Evolutionary conservation across 2,329 filamentous ascomycete genomes (phyloP).

Genomic region (Sclerotinia glacialis): DNA sequence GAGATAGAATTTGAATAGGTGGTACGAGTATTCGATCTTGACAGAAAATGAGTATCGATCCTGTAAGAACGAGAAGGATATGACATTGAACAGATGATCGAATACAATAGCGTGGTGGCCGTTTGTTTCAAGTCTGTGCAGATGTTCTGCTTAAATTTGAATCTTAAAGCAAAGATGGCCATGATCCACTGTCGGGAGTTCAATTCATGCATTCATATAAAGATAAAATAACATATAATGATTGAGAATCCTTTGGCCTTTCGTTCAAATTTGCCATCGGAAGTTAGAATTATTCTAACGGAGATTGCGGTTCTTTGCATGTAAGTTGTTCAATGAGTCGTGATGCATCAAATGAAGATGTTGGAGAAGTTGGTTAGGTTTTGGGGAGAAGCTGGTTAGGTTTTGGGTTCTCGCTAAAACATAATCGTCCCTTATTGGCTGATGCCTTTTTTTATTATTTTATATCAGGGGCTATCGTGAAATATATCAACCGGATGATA

Average conservation of each 20-base stretch:
- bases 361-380: background rate
- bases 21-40: background rate
- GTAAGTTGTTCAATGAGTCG: background rate
- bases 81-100: background rate
- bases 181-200: background rate
- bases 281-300: background rate
- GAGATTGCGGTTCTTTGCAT: conserved; percentile 11
- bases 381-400: background rate
- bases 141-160: conserved; percentile 2
- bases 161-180: background rate
- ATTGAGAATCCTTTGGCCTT: background rate
- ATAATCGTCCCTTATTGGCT: background rate
- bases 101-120: background rate
- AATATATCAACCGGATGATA: conserved; percentile 2
- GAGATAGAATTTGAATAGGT: background rate
- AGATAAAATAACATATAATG: conserved; percentile 15
- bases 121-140: background rate
- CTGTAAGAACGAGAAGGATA: background rate
- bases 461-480: background rate
- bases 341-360: conserved; percentile 7
- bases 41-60: background rate
- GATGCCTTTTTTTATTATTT: background rate
- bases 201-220: conserved; percentile 14
- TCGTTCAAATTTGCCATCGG: conserved; percentile 4
- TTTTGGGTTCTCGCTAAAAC: conserved; percentile 12